A percentile compares a stretch with the other conserved stretches of the same genome.
phyloP scores from a whole-genome alignment of 352 stramenopile genomes.

The Peronospora farinosa region DNA sequence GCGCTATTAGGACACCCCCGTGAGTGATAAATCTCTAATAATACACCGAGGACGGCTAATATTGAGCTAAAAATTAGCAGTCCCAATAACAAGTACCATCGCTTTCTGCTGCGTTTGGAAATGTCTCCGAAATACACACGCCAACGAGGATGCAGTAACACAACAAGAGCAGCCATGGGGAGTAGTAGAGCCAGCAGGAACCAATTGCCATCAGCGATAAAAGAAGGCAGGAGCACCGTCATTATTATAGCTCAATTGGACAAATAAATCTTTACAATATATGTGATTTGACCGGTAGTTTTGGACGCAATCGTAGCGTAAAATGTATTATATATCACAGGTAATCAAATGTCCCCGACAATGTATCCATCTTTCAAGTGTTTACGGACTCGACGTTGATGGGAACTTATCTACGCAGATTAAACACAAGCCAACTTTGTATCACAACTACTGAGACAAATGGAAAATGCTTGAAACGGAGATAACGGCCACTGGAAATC shows the following conservation, averaged over 20 bases:
- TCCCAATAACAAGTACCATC: slow-evolving; percentile 33
- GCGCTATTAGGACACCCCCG: slow-evolving; percentile 55
- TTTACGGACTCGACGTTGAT: neutral
- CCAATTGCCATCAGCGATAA: slow-evolving; percentile 61
- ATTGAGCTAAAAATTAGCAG: slow-evolving; percentile 31
- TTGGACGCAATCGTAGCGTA: no score
- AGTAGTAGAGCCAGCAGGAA: slow-evolving; percentile 41
- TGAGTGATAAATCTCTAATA: slow-evolving; percentile 58
- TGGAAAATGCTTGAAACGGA: slow-evolving; percentile 83
- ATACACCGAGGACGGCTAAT: slow-evolving; percentile 34
- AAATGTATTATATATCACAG: slow-evolving; percentile 37
- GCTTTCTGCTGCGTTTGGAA: slow-evolving; percentile 20
- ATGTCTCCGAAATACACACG: slow-evolving; percentile 19
- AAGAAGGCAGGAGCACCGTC: slow-evolving; percentile 64
- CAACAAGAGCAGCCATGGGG: slow-evolving; percentile 22
- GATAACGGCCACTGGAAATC: slow-evolving; percentile 87
- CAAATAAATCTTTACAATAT: no score
- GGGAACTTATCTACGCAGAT: neutral
- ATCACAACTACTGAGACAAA: slow-evolving; percentile 85
- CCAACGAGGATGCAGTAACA: slow-evolving; percentile 44
- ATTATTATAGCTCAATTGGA: slow-evolving; percentile 13
- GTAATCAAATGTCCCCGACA: slow-evolving; percentile 9
- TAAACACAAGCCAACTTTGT: slow-evolving; percentile 86
- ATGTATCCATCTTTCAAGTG: slow-evolving; percentile 1
- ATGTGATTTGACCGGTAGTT: no score